Evolutionary conservation across 108 stramenopile genomes (phyloP).

Genomic region (Fragilaria crotonensis): DNA sequence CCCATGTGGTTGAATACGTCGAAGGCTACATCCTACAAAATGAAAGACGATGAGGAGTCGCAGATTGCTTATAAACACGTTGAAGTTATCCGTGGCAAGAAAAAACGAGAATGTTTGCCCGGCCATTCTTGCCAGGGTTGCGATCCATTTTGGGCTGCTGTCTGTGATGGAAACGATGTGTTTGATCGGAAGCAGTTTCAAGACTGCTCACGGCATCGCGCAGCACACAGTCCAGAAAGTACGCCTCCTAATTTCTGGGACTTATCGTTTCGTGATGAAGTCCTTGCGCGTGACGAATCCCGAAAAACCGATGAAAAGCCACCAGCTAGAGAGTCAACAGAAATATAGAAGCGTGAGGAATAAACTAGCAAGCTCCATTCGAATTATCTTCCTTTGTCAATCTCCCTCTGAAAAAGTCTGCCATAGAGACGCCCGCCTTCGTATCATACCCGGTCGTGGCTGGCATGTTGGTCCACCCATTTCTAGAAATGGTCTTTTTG

Average conservation of each 20-base stretch:
- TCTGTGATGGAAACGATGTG: not conserved
- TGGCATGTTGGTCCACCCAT: slow-evolving; percentile 73
- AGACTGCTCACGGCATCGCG: not conserved
- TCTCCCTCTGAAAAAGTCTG: slow-evolving; percentile 21
- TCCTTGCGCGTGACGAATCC: not conserved
- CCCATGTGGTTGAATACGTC: not conserved
- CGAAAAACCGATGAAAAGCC: too few species aligned
- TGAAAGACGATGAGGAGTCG: not conserved
- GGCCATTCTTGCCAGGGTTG: not conserved
- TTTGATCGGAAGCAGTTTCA: not conserved
- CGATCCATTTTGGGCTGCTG: not conserved
- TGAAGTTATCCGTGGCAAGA: not conserved
- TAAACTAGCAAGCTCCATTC: not conserved
- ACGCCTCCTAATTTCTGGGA: slow-evolving; percentile 1
- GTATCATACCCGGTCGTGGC: slow-evolving; percentile 36
- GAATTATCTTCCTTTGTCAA: not conserved
- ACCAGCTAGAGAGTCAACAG: not conserved
- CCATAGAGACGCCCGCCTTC: slow-evolving; percentile 4
- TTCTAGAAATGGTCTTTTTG: slow-evolving; percentile 49
- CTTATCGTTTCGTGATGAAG: not conserved
- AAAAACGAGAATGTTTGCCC: not conserved
- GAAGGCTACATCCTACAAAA: not conserved
- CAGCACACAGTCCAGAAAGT: not conserved
- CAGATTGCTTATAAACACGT: not conserved
- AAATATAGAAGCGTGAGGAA: not conserved